Percentiles rank a stretch among this genome's conserved stretches.
Conservation (phyloP, 208 protist genomes). For the Leishmania mexicana region DNA sequence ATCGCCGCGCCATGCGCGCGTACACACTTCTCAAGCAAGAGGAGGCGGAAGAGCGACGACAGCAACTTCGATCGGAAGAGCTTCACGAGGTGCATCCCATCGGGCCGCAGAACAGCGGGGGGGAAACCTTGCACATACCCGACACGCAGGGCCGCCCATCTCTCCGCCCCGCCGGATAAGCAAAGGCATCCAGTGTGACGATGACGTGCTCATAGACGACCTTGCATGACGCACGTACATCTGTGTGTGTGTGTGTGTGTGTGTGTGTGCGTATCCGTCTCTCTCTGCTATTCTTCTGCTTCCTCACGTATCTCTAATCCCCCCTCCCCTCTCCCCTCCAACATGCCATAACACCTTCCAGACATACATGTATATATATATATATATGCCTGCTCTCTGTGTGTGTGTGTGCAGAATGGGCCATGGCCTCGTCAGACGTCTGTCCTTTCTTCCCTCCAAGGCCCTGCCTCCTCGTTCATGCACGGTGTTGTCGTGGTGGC, state of each 20-base stretch:
- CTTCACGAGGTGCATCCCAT: neutral
- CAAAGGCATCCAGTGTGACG: neutral
- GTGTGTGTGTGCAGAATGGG: neutral
- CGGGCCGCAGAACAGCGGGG: neutral
- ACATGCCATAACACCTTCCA: no score
- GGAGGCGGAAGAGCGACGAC: neutral
- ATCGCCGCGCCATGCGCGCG: slow-evolving; percentile 12
- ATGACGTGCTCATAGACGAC: neutral
- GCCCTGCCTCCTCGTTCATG: neutral
- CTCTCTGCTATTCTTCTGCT: neutral
- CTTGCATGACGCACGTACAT: neutral
- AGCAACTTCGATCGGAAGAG: neutral
- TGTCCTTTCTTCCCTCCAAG: neutral
- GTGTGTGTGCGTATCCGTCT: neutral
- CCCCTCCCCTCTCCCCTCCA: no score
- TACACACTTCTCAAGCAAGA: slow-evolving; percentile 8
- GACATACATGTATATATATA: no score
- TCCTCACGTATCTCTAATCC: neutral
- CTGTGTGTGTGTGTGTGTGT: neutral
- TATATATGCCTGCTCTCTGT: neutral
- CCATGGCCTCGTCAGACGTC: neutral
- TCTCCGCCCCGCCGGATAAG: neutral
- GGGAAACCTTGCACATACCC: neutral
- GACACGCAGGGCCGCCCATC: neutral
- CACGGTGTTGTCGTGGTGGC: neutral